Evolutionary conservation across 2,329 filamentous ascomycete species (phyloP), one percentile per base, ranked within the genome.

Genomic region (Exutisphaerella laricina): DNA sequence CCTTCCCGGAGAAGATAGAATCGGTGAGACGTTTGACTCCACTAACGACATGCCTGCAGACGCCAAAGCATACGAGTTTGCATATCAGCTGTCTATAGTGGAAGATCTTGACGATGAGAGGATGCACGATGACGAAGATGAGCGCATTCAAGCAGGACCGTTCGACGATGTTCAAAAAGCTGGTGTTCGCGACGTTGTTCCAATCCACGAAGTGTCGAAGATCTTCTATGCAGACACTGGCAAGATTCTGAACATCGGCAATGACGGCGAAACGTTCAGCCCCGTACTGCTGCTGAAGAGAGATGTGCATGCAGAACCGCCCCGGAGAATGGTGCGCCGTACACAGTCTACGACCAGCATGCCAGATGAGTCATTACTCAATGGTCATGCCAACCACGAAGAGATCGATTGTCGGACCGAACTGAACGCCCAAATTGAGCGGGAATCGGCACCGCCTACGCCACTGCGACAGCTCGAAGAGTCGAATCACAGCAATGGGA

Each of bases 211-310:
- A 57, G 77, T 95, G 4, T 85, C 88, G 4, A 95, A 94, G 59
- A 87, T 95, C 22, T 94, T 95, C 65, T 96, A 95, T 58, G 88
- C 88, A 1, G 86, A 94, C 53, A 94, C 87, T 0, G 88, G 88
- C 13, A 86, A 86, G 54, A 86, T 96, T 7, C 71, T 96, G 18
- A 94, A 94, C 48, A 88, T 96, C 42, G 82, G 82, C 10, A 73
- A 68, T 2, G 78, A 83, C 17, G 78, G 75, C 10, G 81, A 83
- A 53, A 75, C 76, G 2, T 87, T 84, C 57, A 86, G 80, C 45
- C 84, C 86, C 0, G 79, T 90, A 1, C 68, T 92, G 1, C 66
- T 92, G 0, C 62, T 92, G 30, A 89, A 88, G 61, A 71, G 86
- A 52, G 84, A 90, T 53, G 52, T 77, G 4, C 73, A 80, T 45